These are phyloP conservation scores for Nemania sp. DNA, from an alignment of 2,329 filamentous ascomycete genomes.

Conservation along the genomic window DNA sequence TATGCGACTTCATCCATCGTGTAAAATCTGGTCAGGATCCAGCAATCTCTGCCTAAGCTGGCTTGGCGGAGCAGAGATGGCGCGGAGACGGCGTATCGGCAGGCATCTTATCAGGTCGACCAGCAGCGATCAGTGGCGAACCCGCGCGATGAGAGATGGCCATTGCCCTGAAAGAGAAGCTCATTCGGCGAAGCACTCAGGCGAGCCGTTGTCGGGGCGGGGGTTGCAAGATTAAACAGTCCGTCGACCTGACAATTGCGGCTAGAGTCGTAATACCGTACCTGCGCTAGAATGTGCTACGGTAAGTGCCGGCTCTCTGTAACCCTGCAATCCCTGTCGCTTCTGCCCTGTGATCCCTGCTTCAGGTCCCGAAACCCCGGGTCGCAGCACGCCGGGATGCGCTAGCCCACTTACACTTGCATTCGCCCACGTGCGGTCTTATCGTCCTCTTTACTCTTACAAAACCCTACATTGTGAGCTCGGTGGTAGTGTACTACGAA, in stretches of 20 bases:
- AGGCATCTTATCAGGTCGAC: constrained; percentile 7
- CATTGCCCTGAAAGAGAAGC: constrained; percentile 19
- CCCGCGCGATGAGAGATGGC: neutral
- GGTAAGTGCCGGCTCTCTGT: neutral
- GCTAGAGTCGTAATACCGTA: constrained; percentile 5
- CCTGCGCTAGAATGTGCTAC: neutral
- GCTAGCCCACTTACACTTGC: too few species aligned
- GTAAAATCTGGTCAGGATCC: too few species aligned
- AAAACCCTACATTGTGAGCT: too few species aligned
- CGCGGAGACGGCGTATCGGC: neutral
- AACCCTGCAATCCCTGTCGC: neutral
- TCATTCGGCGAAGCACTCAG: neutral
- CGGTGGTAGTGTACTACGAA: too few species aligned
- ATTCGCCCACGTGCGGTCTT: too few species aligned
- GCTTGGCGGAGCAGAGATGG: neutral
- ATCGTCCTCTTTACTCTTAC: too few species aligned
- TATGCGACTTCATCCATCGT: neutral
- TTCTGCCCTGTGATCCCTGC: neutral
- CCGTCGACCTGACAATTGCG: constrained; percentile 25
- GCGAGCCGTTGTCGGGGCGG: neutral
- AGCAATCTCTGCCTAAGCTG: constrained; percentile 2
- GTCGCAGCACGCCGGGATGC: constrained; percentile 8
- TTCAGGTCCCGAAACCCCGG: neutral
- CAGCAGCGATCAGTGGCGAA: constrained; percentile 6
- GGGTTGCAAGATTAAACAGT: constrained; percentile 8